Percentiles rank a stretch among this genome's conserved stretches.
phyloP scores from a whole-genome alignment of 148 eudicot genomes.

The Silene uniflora region DNA sequence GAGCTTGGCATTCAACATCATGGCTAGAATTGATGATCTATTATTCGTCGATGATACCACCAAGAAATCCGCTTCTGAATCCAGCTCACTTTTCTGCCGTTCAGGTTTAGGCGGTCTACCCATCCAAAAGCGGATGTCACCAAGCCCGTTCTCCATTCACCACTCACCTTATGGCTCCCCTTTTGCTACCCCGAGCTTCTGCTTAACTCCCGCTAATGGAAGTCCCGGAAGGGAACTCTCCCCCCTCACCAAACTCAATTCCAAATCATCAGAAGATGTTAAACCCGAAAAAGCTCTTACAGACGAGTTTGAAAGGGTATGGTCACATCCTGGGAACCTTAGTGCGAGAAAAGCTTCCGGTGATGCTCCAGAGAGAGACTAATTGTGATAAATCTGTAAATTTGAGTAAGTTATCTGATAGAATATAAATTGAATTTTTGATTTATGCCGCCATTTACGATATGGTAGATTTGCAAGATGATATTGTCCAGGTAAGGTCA shows the following conservation, averaged over 20 bases:
- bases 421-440: neutral
- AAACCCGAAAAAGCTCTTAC: neutral
- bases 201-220: conserved; percentile 63
- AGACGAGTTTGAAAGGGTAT: conserved; percentile 29
- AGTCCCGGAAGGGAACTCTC: conserved; percentile 55
- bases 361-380: conserved; percentile 31
- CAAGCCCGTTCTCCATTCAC: conserved; percentile 88
- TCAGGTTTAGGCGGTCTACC: conserved; percentile 76
- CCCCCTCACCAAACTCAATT: conserved; percentile 21
- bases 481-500: conserved; percentile 5
- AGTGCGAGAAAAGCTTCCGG: conserved; percentile 26
- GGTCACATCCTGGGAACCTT: conserved; percentile 33
- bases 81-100: conserved; percentile 55
- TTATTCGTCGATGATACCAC: conserved; percentile 69
- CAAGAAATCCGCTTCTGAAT: conserved; percentile 55
- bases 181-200: conserved; percentile 79
- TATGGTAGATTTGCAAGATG: conserved; percentile 13
- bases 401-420: conserved; percentile 11
- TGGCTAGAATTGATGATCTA: conserved; percentile 73
- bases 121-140: conserved; percentile 74
- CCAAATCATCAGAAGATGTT: conserved; percentile 19
- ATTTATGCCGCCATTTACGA: neutral
- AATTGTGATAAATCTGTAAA: conserved; percentile 21
- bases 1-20: conserved; percentile 86
- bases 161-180: conserved; percentile 76